Evolutionary conservation across 306 rosid genomes (phyloP).

Genomic region (Cucurbita pepo): DNA sequence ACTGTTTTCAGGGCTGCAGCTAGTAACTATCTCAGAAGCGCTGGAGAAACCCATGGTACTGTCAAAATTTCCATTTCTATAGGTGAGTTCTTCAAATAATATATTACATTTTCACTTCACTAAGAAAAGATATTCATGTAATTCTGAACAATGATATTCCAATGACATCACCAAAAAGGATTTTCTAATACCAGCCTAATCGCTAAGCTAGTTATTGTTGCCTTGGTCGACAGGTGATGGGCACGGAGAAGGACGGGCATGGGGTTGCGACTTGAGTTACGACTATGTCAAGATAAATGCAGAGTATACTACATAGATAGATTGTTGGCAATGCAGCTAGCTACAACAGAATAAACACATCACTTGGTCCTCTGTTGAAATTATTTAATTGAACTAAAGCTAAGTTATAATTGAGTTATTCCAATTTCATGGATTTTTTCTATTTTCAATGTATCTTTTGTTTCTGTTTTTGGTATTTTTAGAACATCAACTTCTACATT

Average conservation of each 20-base stretch:
- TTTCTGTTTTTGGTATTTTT: background rate
- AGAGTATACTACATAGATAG: conserved; percentile 57
- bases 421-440: background rate
- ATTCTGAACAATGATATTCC: background rate
- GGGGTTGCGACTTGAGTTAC: conserved; percentile 88
- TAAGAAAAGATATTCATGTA: background rate
- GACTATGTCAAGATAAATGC: conserved; percentile 90
- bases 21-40: conserved; percentile 59
- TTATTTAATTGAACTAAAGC: background rate
- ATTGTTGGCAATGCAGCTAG: background rate
- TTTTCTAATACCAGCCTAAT: background rate
- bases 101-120: background rate
- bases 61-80: conserved; percentile 54
- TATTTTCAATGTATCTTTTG: background rate
- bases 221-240: conserved; percentile 46
- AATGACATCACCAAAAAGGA: background rate
- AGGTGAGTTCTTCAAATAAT: conserved; percentile 32
- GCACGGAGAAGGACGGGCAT: conserved; percentile 64
- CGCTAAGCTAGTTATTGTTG: background rate
- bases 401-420: background rate
- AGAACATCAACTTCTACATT: background rate
- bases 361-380: background rate
- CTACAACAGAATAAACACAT: background rate
- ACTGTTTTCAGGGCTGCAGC: conserved; percentile 40
- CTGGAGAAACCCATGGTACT: conserved; percentile 72